These are phyloP conservation scores for Rhodofomes roseus DNA, from an alignment of 1,284 basidiomycete genomes.

Conservation along the genomic window DNA sequence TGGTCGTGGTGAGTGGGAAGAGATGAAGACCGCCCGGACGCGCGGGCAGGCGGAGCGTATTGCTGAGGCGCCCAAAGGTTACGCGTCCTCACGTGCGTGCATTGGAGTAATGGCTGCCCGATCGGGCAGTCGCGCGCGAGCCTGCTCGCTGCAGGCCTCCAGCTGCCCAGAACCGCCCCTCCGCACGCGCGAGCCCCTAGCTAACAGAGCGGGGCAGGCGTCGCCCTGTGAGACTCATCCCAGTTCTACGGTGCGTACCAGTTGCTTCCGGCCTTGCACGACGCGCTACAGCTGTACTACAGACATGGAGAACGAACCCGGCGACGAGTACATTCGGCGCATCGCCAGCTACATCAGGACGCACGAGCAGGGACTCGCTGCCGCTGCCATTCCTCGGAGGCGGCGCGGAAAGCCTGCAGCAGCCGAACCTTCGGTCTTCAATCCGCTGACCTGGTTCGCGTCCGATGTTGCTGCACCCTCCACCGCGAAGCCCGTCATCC, in stretches of 20 bases:
- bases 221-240: not conserved
- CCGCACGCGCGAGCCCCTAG: not conserved
- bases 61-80: slow-evolving; percentile 9
- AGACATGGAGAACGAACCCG: slow-evolving; percentile 58
- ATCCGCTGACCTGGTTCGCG: slow-evolving; percentile 63
- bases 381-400: slow-evolving; percentile 48
- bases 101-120: slow-evolving; percentile 1
- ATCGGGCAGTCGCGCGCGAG: not conserved
- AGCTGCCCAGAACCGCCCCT: not conserved
- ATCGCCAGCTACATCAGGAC: slow-evolving; percentile 64
- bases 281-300: slow-evolving; percentile 3
- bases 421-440: slow-evolving; percentile 41
- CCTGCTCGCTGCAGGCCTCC: not conserved
- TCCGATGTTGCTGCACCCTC: slow-evolving; percentile 32
- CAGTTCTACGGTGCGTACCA: not conserved
- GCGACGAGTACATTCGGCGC: slow-evolving; percentile 71
- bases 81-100: slow-evolving; percentile 9
- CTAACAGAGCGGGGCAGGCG: not conserved
- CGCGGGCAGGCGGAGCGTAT: slow-evolving; percentile 8
- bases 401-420: slow-evolving; percentile 43
- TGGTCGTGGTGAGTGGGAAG: slow-evolving; percentile 16
- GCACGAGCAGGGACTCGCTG: slow-evolving; percentile 69
- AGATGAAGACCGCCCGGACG: slow-evolving; percentile 4
- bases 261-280: not conserved
- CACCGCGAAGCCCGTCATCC: slow-evolving; percentile 52